phyloP scores from a whole-genome alignment of 306 rosid genomes.

The Ammopiptanthus mongolicus region DNA sequence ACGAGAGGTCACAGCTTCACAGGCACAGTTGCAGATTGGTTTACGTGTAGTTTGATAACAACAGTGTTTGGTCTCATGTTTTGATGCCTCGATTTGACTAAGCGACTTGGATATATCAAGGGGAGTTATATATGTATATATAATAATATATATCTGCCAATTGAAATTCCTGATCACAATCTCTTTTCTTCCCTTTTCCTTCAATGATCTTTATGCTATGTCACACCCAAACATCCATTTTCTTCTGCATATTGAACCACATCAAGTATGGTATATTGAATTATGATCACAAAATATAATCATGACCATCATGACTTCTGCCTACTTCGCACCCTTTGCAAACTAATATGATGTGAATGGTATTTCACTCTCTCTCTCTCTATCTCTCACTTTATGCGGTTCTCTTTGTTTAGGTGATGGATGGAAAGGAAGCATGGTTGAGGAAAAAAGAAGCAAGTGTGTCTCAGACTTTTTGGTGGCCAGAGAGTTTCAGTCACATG shows the following conservation, averaged over 20 bases:
- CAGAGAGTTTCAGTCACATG: conserved; percentile 17
- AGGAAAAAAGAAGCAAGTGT: not conserved
- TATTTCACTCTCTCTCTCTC: not conserved
- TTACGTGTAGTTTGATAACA: conserved; percentile 58
- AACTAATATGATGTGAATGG: conserved; percentile 12
- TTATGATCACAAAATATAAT: conserved; percentile 8
- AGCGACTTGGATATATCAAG: conserved; percentile 56
- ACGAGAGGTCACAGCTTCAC: conserved; percentile 29
- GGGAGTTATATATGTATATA: not conserved
- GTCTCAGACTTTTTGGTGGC: not conserved
- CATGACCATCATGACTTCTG: conserved; percentile 10
- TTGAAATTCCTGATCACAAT: conserved; percentile 28
- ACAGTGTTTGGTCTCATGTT: conserved; percentile 48
- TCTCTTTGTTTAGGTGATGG: not conserved
- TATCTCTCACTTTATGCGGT: no score
- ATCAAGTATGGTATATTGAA: conserved; percentile 14
- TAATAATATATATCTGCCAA: not conserved
- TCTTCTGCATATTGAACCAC: conserved; percentile 45
- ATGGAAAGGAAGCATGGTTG: conserved; percentile 9
- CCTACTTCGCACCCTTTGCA: not conserved
- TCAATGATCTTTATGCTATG: conserved; percentile 15
- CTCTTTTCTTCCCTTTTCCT: not conserved
- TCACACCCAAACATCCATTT: conserved; percentile 28
- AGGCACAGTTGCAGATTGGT: conserved; percentile 27
- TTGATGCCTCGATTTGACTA: conserved; percentile 54